Evolutionary conservation across 2,329 filamentous ascomycete genomes (phyloP).

Genomic region (Aspergillus quadricinctus): DNA sequence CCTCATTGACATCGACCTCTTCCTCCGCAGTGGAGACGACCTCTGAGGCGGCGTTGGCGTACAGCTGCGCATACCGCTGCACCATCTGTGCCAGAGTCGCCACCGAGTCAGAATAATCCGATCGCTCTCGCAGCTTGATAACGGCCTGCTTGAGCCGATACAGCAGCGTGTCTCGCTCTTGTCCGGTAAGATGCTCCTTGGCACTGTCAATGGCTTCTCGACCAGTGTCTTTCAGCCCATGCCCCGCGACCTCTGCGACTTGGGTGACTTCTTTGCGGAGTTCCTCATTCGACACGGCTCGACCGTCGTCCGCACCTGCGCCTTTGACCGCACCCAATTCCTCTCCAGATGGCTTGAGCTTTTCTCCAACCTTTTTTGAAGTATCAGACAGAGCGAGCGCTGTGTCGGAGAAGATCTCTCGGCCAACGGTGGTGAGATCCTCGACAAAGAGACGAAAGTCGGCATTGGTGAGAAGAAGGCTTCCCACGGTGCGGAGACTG

Average conservation of each 20-base stretch:
- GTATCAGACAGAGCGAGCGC: conserved; percentile 73
- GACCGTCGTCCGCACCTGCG: conserved; percentile 41
- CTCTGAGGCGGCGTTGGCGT: conserved; percentile 68
- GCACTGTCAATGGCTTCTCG: conserved; percentile 64
- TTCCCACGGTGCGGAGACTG: conserved; percentile 77
- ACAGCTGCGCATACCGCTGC: conserved; percentile 71
- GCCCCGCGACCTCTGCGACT: conserved; percentile 42
- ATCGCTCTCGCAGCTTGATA: conserved; percentile 65
- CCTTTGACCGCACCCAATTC: conserved; percentile 53
- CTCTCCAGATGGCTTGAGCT: conserved; percentile 64
- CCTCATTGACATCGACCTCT: conserved; percentile 68
- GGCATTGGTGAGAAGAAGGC: conserved; percentile 80
- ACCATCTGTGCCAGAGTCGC: conserved; percentile 72
- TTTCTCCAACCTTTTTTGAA: conserved; percentile 68
- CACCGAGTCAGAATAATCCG: conserved; percentile 82
- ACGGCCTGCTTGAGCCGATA: conserved; percentile 74
- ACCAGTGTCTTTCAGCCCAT: conserved; percentile 36
- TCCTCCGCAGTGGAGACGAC: conserved; percentile 63
- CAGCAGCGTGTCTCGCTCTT: conserved; percentile 68
- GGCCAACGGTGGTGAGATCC: conserved; percentile 72
- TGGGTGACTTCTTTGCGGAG: conserved; percentile 55
- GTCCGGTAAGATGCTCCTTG: conserved; percentile 67
- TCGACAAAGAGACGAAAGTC: conserved; percentile 84
- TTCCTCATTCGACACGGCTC: conserved; percentile 57
- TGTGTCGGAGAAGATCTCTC: conserved; percentile 82